Evolutionary conservation across 139 green algal species (phyloP).

Genomic region (Raphidocelis subcapitata): DNA sequence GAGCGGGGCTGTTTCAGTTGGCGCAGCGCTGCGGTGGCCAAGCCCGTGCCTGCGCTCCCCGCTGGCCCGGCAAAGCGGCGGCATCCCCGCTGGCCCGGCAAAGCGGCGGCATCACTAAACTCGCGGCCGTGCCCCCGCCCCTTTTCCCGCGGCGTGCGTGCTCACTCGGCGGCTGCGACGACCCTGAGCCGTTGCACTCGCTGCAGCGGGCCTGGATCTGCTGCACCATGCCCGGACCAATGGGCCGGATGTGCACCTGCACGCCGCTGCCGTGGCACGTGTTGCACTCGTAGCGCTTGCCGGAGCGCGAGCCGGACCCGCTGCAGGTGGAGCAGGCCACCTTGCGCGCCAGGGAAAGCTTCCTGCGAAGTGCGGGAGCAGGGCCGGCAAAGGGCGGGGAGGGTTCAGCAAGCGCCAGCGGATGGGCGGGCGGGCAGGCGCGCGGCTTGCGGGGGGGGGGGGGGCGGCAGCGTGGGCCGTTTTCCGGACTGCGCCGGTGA

Average conservation of each 20-base stretch:
- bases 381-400: not conserved
- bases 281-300: slow-evolving; percentile 77
- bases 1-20: not conserved
- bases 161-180: slow-evolving; percentile 49
- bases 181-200: slow-evolving; percentile 80
- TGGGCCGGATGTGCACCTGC: slow-evolving; percentile 85
- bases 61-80: too few relatives aligned
- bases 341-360: slow-evolving; percentile 91
- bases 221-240: slow-evolving; percentile 99
- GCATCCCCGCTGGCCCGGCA: too few relatives aligned
- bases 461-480: too few relatives aligned
- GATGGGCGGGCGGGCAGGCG: too few relatives aligned
- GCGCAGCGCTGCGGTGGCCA: too few relatives aligned
- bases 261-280: slow-evolving; percentile 88
- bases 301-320: slow-evolving; percentile 88
- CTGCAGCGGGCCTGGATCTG: slow-evolving; percentile 95
- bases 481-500: too few relatives aligned
- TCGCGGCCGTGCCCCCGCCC: too few relatives aligned
- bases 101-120: too few relatives aligned
- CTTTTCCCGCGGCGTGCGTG: too few relatives aligned
- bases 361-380: slow-evolving; percentile 61
- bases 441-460: too few relatives aligned
- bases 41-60: too few relatives aligned
- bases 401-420: not conserved
- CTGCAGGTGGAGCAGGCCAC: slow-evolving; percentile 88